Conservation (phyloP, 495 filamentous ascomycete species). For the Penicilliopsis zonata region DNA sequence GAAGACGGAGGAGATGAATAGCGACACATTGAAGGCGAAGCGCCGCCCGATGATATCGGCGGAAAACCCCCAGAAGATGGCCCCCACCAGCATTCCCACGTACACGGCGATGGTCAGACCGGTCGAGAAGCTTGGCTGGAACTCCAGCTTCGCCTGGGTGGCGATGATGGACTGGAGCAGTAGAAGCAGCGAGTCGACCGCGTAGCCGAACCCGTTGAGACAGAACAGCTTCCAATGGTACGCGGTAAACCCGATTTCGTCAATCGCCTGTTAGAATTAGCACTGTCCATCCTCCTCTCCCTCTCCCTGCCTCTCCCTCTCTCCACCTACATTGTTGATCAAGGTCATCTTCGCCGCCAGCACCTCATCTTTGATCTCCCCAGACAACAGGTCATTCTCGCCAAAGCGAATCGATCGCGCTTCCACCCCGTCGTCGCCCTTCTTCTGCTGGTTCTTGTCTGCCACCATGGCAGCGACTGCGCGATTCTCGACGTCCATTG, state of each 20-base stretch:
- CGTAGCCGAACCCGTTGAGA: slow-evolving; percentile 58
- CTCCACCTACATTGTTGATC: slow-evolving; percentile 49
- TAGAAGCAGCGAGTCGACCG: slow-evolving; percentile 57
- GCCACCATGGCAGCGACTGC: not conserved
- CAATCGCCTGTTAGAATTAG: slow-evolving; percentile 43
- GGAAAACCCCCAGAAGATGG: slow-evolving; percentile 41
- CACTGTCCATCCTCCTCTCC: too few species aligned
- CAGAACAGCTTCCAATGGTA: slow-evolving; percentile 61
- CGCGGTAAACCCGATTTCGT: slow-evolving; percentile 58
- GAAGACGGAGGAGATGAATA: slow-evolving; percentile 36
- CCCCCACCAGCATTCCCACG: slow-evolving; percentile 37
- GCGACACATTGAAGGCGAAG: slow-evolving; percentile 39
- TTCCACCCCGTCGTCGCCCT: slow-evolving; percentile 1
- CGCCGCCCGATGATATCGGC: slow-evolving; percentile 43
- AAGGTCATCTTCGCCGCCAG: slow-evolving; percentile 57
- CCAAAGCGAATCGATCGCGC: slow-evolving; percentile 13
- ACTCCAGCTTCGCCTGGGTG: slow-evolving; percentile 43
- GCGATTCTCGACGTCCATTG: too few species aligned
- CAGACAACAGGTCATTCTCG: slow-evolving; percentile 38
- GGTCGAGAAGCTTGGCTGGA: slow-evolving; percentile 26
- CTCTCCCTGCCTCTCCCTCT: too few species aligned
- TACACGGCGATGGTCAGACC: slow-evolving; percentile 20
- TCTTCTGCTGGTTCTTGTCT: slow-evolving; percentile 3
- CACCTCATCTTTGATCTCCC: slow-evolving; percentile 44
- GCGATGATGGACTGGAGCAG: slow-evolving; percentile 57